phyloP scores from a whole-genome alignment of 805 yeast species.

The Yamadazyma olivae region DNA sequence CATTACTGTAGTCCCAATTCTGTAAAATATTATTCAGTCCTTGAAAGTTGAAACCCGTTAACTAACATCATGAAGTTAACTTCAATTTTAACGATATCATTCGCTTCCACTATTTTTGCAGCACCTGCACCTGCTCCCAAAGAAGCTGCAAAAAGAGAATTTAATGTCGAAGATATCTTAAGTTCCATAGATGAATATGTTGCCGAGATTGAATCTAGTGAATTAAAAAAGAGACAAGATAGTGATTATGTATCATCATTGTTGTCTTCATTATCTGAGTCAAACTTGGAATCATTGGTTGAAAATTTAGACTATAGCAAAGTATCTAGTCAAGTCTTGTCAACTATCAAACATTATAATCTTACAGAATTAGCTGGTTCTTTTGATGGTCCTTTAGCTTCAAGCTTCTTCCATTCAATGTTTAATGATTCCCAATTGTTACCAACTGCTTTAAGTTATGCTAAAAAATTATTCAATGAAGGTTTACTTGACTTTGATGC shows the following conservation, averaged over 20 bases:
- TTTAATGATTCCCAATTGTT: constrained; percentile 15
- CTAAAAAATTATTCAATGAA: constrained; percentile 14
- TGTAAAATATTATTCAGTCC: no score
- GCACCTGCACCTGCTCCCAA: constrained; percentile 11
- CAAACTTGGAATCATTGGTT: constrained; percentile 8
- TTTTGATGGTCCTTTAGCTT: constrained; percentile 8
- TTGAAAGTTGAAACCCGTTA: no score
- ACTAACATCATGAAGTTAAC: constrained; percentile 8
- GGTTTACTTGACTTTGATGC: constrained; percentile 11
- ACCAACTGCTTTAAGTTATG: constrained; percentile 13
- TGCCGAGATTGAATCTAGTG: constrained; percentile 3
- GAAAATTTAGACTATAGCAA: constrained; percentile 7
- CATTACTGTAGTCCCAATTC: no score
- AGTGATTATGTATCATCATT: constrained; percentile 4
- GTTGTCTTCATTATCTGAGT: constrained; percentile 8
- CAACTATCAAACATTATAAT: constrained; percentile 4
- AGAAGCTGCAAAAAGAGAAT: constrained; percentile 3
- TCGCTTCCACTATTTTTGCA: constrained; percentile 13
- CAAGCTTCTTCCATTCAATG: constrained; percentile 15
- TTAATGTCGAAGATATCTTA: constrained; percentile 8
- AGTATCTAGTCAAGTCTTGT: constrained; percentile 7
- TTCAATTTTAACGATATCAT: constrained; percentile 10
- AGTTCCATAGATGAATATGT: constrained; percentile 9
- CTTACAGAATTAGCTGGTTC: constrained; percentile 5
- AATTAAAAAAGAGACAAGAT: constrained; percentile 7